A percentile compares a stretch with the other conserved stretches of the same genome.
Conservation (phyloP, 176 grass and related monocot species). For the Saccharum spontaneum region DNA sequence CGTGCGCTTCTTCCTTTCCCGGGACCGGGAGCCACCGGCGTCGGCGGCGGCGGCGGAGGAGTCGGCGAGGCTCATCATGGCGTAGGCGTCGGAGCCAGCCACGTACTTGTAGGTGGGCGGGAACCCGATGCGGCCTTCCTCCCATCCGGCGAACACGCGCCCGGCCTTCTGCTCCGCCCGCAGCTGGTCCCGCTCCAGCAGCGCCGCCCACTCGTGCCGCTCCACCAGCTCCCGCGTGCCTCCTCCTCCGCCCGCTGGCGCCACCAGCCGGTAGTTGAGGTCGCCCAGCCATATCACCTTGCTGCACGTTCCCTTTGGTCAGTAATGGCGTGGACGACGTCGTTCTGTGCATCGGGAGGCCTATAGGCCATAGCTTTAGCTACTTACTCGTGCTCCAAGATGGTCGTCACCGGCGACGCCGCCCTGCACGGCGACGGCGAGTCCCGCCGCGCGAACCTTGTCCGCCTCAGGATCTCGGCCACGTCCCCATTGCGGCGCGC, state of each 20-base stretch:
- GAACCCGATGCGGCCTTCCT: conserved; percentile 80
- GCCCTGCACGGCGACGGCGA: too few relatives aligned
- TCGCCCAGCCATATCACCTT: too few relatives aligned
- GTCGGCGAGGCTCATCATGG: conserved; percentile 33
- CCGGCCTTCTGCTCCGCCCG: conserved; percentile 64
- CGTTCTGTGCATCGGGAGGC: too few relatives aligned
- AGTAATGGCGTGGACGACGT: too few relatives aligned
- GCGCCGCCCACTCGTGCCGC: neutral
- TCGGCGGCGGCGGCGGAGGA: too few relatives aligned
- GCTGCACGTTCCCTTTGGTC: too few relatives aligned
- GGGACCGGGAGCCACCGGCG: neutral
- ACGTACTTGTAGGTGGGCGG: conserved; percentile 93
- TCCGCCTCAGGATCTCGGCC: conserved; percentile 73
- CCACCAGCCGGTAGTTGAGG: too few relatives aligned
- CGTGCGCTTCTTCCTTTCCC: conserved; percentile 45
- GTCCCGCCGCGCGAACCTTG: conserved; percentile 42
- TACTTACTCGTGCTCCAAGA: too few relatives aligned
- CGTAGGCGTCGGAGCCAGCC: conserved; percentile 71
- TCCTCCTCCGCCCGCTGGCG: too few relatives aligned
- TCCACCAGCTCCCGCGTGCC: too few relatives aligned
- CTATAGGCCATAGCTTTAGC: too few relatives aligned
- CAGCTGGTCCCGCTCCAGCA: conserved; percentile 81
- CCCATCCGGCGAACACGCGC: conserved; percentile 71
- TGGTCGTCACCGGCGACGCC: too few relatives aligned
- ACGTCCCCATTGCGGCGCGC: conserved; percentile 75